A percentile compares a stretch with the other conserved stretches of the same genome.
These are phyloP conservation scores for Hippophae gyantsensis DNA, from an alignment of 306 rosid genomes.

Conservation along the genomic window DNA sequence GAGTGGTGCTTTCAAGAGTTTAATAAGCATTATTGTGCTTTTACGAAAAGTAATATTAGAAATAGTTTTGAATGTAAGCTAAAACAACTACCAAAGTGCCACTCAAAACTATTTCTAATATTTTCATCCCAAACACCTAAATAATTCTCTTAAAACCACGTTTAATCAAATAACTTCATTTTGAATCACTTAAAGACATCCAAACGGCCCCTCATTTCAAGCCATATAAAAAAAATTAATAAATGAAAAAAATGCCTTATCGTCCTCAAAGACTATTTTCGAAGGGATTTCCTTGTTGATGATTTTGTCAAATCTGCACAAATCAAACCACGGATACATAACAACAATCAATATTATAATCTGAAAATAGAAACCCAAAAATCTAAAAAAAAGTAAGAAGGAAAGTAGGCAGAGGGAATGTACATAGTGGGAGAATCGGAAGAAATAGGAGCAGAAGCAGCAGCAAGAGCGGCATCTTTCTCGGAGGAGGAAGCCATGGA, in stretches of 20 bases:
- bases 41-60: too few relatives aligned
- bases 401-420: not conserved
- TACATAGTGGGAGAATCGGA: constrained; percentile 80
- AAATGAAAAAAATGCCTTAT: constrained; percentile 43
- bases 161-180: too few relatives aligned
- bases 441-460: constrained; percentile 48
- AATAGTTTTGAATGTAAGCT: too few relatives aligned
- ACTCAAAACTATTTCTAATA: too few relatives aligned
- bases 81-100: too few relatives aligned
- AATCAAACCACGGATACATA: not conserved
- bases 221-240: not conserved
- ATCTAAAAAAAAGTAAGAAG: too few relatives aligned
- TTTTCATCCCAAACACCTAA: too few relatives aligned
- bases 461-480: constrained; percentile 71
- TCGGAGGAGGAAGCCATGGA: constrained; percentile 71
- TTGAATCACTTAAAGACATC: too few relatives aligned
- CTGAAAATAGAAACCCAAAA: not conserved
- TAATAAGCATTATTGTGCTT: too few relatives aligned
- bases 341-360: not conserved
- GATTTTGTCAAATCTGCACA: constrained; percentile 82
- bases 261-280: constrained; percentile 77
- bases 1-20: too few relatives aligned
- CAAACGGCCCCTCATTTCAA: not conserved
- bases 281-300: constrained; percentile 86
- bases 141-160: too few relatives aligned